Conservation (phyloP, 1,284 basidiomycete species). For the Vanrija sp. region DNA sequence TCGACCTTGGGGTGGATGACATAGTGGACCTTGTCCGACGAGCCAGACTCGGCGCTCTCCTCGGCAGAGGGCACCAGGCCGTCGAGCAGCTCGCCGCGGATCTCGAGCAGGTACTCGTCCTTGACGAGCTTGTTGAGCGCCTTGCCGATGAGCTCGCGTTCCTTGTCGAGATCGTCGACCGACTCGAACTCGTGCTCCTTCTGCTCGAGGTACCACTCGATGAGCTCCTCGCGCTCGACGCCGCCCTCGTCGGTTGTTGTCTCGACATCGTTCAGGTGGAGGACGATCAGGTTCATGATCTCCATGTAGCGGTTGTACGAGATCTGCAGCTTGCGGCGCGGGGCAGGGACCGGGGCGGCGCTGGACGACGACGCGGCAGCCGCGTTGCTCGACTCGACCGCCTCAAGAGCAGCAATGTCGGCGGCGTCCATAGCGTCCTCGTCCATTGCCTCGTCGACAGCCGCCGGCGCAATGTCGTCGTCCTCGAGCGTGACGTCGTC, state of each 20-base stretch:
- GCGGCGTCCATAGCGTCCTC: constrained; percentile 59
- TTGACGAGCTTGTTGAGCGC: constrained; percentile 85
- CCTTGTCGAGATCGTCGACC: constrained; percentile 85
- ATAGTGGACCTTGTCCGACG: constrained; percentile 41
- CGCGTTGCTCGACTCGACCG: constrained; percentile 44
- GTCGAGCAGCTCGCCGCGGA: constrained; percentile 74
- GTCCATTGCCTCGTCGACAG: constrained; percentile 57
- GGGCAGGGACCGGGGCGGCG: background rate
- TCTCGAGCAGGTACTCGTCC: constrained; percentile 81
- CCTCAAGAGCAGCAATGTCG: constrained; percentile 53
- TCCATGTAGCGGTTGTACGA: constrained; percentile 90
- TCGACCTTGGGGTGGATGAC: constrained; percentile 50
- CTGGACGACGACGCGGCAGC: constrained; percentile 20
- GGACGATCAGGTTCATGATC: constrained; percentile 70
- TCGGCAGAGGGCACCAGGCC: constrained; percentile 59
- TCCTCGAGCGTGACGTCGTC: constrained; percentile 98
- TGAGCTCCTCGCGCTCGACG: constrained; percentile 79
- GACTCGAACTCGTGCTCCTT: constrained; percentile 79
- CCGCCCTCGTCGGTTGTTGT: constrained; percentile 65
- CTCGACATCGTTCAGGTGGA: constrained; percentile 77
- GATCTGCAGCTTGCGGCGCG: constrained; percentile 71
- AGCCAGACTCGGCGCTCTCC: constrained; percentile 22
- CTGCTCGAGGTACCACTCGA: constrained; percentile 93
- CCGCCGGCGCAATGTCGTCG: constrained; percentile 61
- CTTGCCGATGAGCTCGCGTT: constrained; percentile 85